Evolutionary conservation across 495 filamentous ascomycete species (phyloP).

Genomic region (Penicillium parvum): DNA sequence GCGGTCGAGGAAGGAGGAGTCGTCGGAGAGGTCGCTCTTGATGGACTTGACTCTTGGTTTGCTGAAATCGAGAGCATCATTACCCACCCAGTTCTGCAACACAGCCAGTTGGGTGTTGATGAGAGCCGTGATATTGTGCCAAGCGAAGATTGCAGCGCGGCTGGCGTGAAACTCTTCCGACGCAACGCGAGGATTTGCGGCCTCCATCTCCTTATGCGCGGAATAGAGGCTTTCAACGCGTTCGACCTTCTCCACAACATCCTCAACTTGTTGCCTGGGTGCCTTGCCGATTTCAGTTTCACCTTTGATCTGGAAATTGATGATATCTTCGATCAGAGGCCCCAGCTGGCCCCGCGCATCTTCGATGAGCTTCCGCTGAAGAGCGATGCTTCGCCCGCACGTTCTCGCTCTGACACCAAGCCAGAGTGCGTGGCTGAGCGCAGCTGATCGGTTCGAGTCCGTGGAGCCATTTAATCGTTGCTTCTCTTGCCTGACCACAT

Average conservation of each 20-base stretch:
- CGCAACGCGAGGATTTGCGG: slow-evolving; percentile 64
- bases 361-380: slow-evolving; percentile 79
- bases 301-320: slow-evolving; percentile 89
- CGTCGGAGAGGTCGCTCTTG: slow-evolving; percentile 69
- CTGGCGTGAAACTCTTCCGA: slow-evolving; percentile 73
- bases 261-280: slow-evolving; percentile 79
- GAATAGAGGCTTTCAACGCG: slow-evolving; percentile 81
- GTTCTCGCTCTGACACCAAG: slow-evolving; percentile 75
- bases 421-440: slow-evolving; percentile 82
- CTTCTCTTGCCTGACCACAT: slow-evolving; percentile 97
- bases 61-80: slow-evolving; percentile 87
- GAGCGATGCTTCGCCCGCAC: slow-evolving; percentile 75
- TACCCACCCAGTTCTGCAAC: slow-evolving; percentile 92
- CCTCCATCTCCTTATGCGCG: slow-evolving; percentile 66
- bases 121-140: slow-evolving; percentile 96
- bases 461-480: slow-evolving; percentile 81
- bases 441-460: slow-evolving; percentile 67
- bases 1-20: slow-evolving; percentile 90
- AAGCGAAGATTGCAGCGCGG: slow-evolving; percentile 82
- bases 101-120: slow-evolving; percentile 93
- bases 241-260: slow-evolving; percentile 83
- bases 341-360: slow-evolving; percentile 68
- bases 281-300: slow-evolving; percentile 87
- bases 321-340: slow-evolving; percentile 74
- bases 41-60: slow-evolving; percentile 46